These are phyloP conservation scores for Ascochyta lentis DNA, from an alignment of 2,329 filamentous ascomycete species.

Conservation along the genomic window DNA sequence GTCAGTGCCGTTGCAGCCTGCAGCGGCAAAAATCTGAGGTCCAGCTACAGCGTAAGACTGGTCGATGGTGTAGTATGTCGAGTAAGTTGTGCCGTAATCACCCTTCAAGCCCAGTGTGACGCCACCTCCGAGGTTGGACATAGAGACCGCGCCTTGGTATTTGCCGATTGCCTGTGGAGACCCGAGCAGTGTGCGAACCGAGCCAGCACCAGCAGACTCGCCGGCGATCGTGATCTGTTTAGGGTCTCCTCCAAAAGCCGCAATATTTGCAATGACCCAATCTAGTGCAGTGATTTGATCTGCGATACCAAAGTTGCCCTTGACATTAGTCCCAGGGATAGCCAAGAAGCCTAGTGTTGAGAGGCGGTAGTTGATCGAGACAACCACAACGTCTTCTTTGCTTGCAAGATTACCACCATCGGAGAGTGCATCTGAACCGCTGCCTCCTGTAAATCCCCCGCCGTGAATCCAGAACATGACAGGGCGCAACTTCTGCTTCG, in stretches of 20 bases:
- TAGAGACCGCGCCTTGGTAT: slow-evolving; percentile 56
- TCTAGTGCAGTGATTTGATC: slow-evolving; percentile 45
- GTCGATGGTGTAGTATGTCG: slow-evolving; percentile 63
- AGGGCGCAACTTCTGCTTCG: slow-evolving; percentile 45
- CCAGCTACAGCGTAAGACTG: slow-evolving; percentile 59
- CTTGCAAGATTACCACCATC: slow-evolving; percentile 66
- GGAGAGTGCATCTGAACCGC: slow-evolving; percentile 56
- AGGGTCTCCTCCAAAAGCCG: slow-evolving; percentile 36
- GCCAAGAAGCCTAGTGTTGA: slow-evolving; percentile 22
- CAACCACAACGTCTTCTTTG: slow-evolving; percentile 63
- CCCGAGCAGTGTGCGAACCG: slow-evolving; percentile 60
- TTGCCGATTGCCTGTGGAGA: slow-evolving; percentile 57
- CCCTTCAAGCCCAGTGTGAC: slow-evolving; percentile 62
- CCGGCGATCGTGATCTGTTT: slow-evolving; percentile 32
- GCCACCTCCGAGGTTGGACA: slow-evolving; percentile 63
- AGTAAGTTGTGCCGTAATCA: slow-evolving; percentile 66
- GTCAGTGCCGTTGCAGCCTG: slow-evolving; percentile 59
- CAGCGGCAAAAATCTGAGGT: slow-evolving; percentile 58
- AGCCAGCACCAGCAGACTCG: slow-evolving; percentile 32
- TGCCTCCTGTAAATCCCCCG: slow-evolving; percentile 61
- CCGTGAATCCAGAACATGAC: slow-evolving; percentile 65
- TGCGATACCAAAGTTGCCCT: slow-evolving; percentile 44
- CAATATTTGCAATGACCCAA: slow-evolving; percentile 54
- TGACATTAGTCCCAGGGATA: slow-evolving; percentile 18
- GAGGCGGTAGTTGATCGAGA: slow-evolving; percentile 46